Conservation (phyloP, 345 rosid genomes). For the Lepidium didymum region DNA sequence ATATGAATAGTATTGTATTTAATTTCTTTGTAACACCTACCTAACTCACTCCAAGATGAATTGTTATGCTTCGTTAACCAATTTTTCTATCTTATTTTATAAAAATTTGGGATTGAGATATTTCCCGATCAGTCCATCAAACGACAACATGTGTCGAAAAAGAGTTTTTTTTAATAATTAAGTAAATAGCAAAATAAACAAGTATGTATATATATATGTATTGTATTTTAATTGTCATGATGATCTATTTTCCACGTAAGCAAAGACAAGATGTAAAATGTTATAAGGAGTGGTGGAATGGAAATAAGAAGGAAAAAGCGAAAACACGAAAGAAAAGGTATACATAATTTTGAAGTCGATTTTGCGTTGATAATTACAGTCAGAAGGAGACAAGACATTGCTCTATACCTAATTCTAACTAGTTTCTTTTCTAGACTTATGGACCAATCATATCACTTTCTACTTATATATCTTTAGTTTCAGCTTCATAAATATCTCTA, state of each 20-base stretch:
- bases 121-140: too few relatives aligned
- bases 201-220: background rate
- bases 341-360: constrained; percentile 18
- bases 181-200: too few relatives aligned
- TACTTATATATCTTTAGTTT: constrained; percentile 6
- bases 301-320: background rate
- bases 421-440: constrained; percentile 20
- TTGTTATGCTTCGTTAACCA: too few relatives aligned
- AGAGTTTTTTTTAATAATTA: too few relatives aligned
- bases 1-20: too few relatives aligned
- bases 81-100: too few relatives aligned
- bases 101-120: too few relatives aligned
- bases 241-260: background rate
- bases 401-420: constrained; percentile 15
- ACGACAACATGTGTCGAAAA: too few relatives aligned
- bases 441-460: constrained; percentile 24
- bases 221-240: constrained; percentile 5
- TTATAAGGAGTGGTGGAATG: constrained; percentile 12
- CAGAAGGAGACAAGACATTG: constrained; percentile 18
- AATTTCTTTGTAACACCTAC: too few relatives aligned
- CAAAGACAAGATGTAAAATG: background rate
- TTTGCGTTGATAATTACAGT: constrained; percentile 18
- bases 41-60: too few relatives aligned
- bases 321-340: background rate
- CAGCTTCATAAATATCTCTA: background rate